Evolutionary conservation across 2,329 filamentous ascomycete genomes (phyloP).

Genomic region (Thelonectria blattea): DNA sequence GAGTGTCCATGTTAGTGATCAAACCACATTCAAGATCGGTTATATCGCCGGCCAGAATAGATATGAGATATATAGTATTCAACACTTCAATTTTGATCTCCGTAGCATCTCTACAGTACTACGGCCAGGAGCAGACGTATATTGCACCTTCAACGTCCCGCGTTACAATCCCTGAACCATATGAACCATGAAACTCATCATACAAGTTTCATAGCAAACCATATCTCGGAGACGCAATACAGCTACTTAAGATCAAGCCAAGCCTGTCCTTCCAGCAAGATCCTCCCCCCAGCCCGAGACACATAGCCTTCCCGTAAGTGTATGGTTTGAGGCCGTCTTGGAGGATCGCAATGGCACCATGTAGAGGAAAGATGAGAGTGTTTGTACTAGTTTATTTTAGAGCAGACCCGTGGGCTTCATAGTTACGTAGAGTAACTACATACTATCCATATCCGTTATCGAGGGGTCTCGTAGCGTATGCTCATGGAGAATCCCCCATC

Average conservation of each 20-base stretch:
- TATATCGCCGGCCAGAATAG: no score
- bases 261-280: neutral
- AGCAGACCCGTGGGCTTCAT: constrained; percentile 20
- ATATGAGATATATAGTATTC: no score
- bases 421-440: constrained; percentile 20
- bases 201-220: no score
- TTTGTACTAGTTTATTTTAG: constrained; percentile 20
- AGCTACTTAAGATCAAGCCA: neutral
- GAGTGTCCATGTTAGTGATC: no score
- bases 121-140: no score
- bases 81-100: no score
- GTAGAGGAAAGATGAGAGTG: neutral
- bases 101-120: no score
- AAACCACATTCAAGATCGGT: no score
- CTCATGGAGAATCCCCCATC: constrained; percentile 14
- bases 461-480: constrained; percentile 15
- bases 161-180: no score
- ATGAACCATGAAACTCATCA: no score
- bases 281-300: neutral
- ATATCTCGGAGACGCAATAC: neutral
- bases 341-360: neutral
- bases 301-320: neutral
- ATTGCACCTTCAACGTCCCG: no score
- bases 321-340: neutral
- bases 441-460: constrained; percentile 20